Percentiles rank a stretch among this genome's conserved stretches.
These are phyloP conservation scores for Xylaria sp. DNA, from an alignment of 2,329 filamentous ascomycete genomes.

Conservation along the genomic window DNA sequence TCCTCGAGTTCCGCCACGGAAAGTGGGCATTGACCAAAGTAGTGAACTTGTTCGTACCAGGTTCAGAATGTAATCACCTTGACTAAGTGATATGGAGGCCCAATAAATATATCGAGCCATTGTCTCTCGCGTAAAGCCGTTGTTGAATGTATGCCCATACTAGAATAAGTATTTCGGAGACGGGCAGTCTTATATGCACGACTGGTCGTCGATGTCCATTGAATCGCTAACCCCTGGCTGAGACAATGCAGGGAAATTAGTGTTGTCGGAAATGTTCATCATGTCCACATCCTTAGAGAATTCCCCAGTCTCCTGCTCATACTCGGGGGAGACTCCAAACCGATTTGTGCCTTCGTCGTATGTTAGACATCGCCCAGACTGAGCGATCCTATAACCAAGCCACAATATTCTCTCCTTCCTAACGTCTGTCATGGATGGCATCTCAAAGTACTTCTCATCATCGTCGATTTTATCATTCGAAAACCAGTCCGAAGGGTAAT, in stretches of 20 bases:
- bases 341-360: slow-evolving; percentile 47
- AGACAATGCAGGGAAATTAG: not conserved
- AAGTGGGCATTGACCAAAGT: not conserved
- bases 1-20: not conserved
- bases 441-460: slow-evolving; percentile 69
- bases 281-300: slow-evolving; percentile 30
- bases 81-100: not conserved
- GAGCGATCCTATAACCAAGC: slow-evolving; percentile 57
- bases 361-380: slow-evolving; percentile 49
- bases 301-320: slow-evolving; percentile 44
- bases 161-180: not conserved
- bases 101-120: not conserved
- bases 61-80: not conserved
- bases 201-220: slow-evolving; percentile 25
- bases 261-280: slow-evolving; percentile 20
- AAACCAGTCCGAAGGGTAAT: slow-evolving; percentile 67
- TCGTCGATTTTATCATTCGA: slow-evolving; percentile 63
- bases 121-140: not conserved
- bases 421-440: slow-evolving; percentile 61
- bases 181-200: not conserved
- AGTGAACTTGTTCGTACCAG: not conserved
- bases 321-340: slow-evolving; percentile 49
- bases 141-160: not conserved
- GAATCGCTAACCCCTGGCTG: not conserved
- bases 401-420: slow-evolving; percentile 65